These are phyloP conservation scores for Jamesozyma spencerorum DNA, from an alignment of 805 yeast species.

Conservation along the genomic window DNA sequence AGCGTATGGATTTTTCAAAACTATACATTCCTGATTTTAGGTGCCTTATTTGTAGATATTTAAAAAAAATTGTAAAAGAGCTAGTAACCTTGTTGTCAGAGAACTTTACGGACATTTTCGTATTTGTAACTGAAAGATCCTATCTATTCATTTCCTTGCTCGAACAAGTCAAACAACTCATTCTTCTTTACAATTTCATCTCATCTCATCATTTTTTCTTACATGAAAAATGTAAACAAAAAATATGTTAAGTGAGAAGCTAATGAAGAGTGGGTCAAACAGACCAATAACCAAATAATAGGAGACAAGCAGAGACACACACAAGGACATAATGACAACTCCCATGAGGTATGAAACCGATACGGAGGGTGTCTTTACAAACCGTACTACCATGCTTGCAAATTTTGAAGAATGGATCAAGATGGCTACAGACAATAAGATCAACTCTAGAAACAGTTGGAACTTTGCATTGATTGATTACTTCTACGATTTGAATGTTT, in stretches of 20 bases:
- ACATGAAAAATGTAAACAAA: conserved; percentile 1
- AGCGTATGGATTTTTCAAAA: neutral
- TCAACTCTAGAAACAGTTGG: conserved; percentile 82
- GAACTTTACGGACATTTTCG: too few relatives aligned
- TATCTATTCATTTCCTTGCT: too few relatives aligned
- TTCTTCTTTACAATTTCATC: too few relatives aligned
- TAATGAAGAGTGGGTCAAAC: too few relatives aligned
- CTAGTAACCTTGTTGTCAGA: too few relatives aligned
- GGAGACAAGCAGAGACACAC: too few relatives aligned
- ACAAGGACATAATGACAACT: conserved; percentile 1
- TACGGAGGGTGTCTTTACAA: conserved; percentile 24
- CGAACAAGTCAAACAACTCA: too few relatives aligned
- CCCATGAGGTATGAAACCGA: conserved; percentile 8
- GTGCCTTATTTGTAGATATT: conserved; percentile 41
- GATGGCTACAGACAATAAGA: conserved; percentile 74
- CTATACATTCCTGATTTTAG: too few relatives aligned
- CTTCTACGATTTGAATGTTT: conserved; percentile 70
- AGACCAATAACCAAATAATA: too few relatives aligned
- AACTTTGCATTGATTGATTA: conserved; percentile 85
- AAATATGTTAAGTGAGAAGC: conserved; percentile 24
- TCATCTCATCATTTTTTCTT: neutral
- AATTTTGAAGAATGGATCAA: conserved; percentile 75
- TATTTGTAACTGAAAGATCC: too few relatives aligned
- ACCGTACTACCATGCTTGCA: conserved; percentile 36
- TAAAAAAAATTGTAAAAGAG: conserved; percentile 76